Conservation (phyloP, 164 flowering plant genomes). For the Stephania cephalantha region DNA sequence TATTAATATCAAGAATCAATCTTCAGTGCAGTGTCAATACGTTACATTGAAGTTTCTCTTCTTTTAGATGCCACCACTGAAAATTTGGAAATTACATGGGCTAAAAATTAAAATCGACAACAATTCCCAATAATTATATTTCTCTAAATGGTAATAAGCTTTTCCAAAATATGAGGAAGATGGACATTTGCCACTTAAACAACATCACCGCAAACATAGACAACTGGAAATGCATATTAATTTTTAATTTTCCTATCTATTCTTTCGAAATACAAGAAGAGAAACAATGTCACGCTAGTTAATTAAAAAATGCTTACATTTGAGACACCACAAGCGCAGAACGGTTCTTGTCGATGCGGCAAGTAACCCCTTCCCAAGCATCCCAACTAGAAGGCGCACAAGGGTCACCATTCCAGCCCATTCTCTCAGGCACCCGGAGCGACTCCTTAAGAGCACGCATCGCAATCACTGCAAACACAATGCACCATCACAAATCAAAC, state of each 20-base stretch:
- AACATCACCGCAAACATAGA: too few species aligned
- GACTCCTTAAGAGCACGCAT: constrained; percentile 86
- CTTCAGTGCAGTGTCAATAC: background rate
- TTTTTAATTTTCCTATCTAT: too few species aligned
- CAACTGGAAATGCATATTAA: background rate
- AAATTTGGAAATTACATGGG: background rate
- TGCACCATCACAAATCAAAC: background rate
- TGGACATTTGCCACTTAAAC: background rate
- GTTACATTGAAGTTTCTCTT: background rate
- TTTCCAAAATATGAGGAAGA: background rate
- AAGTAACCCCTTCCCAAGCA: constrained; percentile 99
- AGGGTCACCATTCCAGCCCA: constrained; percentile 99
- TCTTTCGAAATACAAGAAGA: background rate
- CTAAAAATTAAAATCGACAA: background rate
- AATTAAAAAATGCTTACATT: constrained; percentile 48
- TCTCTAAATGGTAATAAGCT: background rate
- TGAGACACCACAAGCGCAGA: constrained; percentile 68
- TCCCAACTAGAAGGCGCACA: constrained; percentile 97
- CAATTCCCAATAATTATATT: background rate
- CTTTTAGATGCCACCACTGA: background rate
- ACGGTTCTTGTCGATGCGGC: constrained; percentile 43
- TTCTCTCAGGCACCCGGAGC: constrained; percentile 81
- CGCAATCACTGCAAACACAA: constrained; percentile 51
- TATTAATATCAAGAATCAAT: background rate
- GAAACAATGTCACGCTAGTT: background rate